A percentile compares a stretch with the other conserved stretches of the same genome.
These are phyloP conservation scores for Colletotrichum acutatum DNA, from an alignment of 2,329 filamentous ascomycete species.

Conservation along the genomic window DNA sequence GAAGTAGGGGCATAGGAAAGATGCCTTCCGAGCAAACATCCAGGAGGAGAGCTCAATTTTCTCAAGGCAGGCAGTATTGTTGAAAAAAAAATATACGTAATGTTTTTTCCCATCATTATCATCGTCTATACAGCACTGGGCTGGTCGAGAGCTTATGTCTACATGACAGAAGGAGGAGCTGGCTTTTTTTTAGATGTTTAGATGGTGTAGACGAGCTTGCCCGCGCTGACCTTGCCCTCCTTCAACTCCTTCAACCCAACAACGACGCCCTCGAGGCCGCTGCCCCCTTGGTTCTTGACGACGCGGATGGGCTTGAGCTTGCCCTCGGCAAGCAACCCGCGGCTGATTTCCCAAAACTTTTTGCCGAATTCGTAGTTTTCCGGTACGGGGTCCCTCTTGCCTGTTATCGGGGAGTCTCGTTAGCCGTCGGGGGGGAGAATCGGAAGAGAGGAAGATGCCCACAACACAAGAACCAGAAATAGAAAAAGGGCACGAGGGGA, in stretches of 20 bases:
- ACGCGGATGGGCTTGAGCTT: constrained; percentile 47
- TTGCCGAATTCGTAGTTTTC: constrained; percentile 47
- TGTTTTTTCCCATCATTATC: neutral
- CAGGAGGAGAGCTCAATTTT: no score
- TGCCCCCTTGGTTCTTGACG: constrained; percentile 42
- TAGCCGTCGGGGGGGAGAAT: neutral
- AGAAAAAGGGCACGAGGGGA: neutral
- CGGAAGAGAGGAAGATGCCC: neutral
- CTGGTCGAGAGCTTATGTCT: no score
- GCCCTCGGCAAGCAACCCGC: constrained; percentile 46
- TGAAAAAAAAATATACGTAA: neutral
- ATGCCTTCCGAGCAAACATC: neutral
- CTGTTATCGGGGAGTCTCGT: neutral
- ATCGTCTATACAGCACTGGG: neutral
- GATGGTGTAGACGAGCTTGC: constrained; percentile 56
- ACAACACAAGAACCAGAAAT: no score
- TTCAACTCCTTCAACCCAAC: constrained; percentile 46
- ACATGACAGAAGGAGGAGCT: no score
- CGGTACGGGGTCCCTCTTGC: constrained; percentile 22
- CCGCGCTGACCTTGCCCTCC: constrained; percentile 49
- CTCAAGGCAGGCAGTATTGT: neutral
- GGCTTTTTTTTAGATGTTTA: no score
- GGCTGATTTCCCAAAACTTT: constrained; percentile 47
- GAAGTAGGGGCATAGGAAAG: neutral
- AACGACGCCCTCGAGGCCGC: constrained; percentile 47